Conservation (phyloP, 2,329 filamentous ascomycete species). For the Hymenoscyphus infarciens region DNA sequence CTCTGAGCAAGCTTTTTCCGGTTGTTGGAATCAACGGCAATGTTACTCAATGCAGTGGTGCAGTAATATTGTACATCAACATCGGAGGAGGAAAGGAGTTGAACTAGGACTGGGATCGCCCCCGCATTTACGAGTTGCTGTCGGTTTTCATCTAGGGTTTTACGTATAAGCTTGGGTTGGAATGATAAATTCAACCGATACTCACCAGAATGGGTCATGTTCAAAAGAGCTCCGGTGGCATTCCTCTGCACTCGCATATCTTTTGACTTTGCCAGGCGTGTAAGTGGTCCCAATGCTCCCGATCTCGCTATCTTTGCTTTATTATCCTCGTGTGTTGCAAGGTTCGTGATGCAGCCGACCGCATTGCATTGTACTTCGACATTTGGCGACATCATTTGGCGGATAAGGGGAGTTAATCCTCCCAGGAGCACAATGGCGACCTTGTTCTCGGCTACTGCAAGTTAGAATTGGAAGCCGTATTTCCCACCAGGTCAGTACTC, state of each 20-base stretch:
- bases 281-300: slow-evolving; percentile 85
- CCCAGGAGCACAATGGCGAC: slow-evolving; percentile 91
- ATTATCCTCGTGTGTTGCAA: slow-evolving; percentile 98
- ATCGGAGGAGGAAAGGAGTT: slow-evolving; percentile 86
- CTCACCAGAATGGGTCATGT: slow-evolving; percentile 98
- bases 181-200: slow-evolving; percentile 7
- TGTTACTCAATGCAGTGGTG: slow-evolving; percentile 97
- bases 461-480: slow-evolving; percentile 40
- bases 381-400: slow-evolving; percentile 96
- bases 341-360: slow-evolving; percentile 96
- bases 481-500: slow-evolving; percentile 37
- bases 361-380: slow-evolving; percentile 99
- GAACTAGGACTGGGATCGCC: slow-evolving; percentile 95
- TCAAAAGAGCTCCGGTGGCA: slow-evolving; percentile 90
- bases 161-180: slow-evolving; percentile 17
- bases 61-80: slow-evolving; percentile 99
- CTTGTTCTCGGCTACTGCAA: slow-evolving; percentile 84
- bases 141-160: slow-evolving; percentile 80
- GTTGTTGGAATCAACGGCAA: slow-evolving; percentile 90
- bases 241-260: slow-evolving; percentile 99
- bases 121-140: slow-evolving; percentile 96
- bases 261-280: slow-evolving; percentile 89
- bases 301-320: slow-evolving; percentile 98
- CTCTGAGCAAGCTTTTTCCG: slow-evolving; percentile 86
- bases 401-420: slow-evolving; percentile 85